phyloP scores from a whole-genome alignment of 176 grass and related monocot species.

The Poa pratensis region DNA sequence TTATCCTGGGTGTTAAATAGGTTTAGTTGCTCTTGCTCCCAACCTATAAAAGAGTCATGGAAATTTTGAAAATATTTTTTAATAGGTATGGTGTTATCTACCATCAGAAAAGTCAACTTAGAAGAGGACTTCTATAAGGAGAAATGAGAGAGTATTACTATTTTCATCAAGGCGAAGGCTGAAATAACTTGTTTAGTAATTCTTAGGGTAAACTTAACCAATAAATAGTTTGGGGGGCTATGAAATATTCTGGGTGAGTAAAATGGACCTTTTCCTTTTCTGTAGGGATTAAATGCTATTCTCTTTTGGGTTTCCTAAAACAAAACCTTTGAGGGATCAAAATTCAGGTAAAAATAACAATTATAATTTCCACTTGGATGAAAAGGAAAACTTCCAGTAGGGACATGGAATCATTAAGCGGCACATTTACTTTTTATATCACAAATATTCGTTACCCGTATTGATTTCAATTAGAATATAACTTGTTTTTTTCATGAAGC shows the following conservation, averaged over 20 bases:
- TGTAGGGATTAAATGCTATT: neutral
- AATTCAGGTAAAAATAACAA: neutral
- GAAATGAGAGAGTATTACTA: no score
- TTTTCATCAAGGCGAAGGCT: no score
- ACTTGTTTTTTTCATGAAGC: constrained; percentile 20
- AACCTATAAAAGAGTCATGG: neutral
- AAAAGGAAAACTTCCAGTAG: constrained; percentile 26
- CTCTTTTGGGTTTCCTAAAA: neutral
- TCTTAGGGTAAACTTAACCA: no score
- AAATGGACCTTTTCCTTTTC: neutral
- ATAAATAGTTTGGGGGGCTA: no score
- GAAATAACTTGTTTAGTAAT: no score
- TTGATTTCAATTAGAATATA: constrained; percentile 3
- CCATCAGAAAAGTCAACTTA: no score
- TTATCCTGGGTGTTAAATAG: no score
- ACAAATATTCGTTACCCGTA: neutral
- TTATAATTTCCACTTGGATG: constrained; percentile 22
- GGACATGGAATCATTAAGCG: neutral
- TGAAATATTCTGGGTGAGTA: neutral
- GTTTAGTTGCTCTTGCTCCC: no score
- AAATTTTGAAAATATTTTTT: no score
- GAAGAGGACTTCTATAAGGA: no score
- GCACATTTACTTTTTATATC: constrained; percentile 22
- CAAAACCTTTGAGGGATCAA: neutral
- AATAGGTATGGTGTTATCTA: no score